phyloP scores from a whole-genome alignment of 176 grass and related monocot species.

The sorghum (Sorghum bicolor) region DNA sequence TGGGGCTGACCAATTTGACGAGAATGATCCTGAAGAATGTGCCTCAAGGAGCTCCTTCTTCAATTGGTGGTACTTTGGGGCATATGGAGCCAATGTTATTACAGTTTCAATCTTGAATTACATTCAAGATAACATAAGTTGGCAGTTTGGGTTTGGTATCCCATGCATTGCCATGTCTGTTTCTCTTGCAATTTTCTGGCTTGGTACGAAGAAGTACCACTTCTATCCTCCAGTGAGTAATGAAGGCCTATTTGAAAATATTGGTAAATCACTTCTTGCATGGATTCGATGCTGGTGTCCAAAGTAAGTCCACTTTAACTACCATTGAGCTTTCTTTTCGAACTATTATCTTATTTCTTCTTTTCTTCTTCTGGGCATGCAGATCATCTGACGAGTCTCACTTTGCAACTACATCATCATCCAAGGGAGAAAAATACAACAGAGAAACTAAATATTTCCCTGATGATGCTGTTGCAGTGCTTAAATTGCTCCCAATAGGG shows the following conservation, averaged over 20 bases:
- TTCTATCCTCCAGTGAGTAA: constrained; percentile 30
- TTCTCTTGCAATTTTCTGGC: constrained; percentile 44
- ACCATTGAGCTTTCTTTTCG: background rate
- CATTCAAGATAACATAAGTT: constrained; percentile 46
- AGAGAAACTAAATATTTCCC: constrained; percentile 21
- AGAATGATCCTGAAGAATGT: constrained; percentile 43
- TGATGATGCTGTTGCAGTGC: constrained; percentile 22
- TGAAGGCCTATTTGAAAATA: background rate
- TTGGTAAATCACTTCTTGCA: constrained; percentile 10
- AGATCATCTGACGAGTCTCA: constrained; percentile 30
- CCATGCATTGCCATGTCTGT: constrained; percentile 42
- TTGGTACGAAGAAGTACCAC: constrained; percentile 38
- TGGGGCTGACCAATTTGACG: constrained; percentile 62
- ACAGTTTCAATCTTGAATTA: constrained; percentile 48
- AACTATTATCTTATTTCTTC: constrained; percentile 1
- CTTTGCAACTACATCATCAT: background rate
- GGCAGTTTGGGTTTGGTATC: constrained; percentile 53
- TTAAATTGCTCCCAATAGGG: constrained; percentile 54
- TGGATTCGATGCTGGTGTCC: background rate
- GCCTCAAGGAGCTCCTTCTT: constrained; percentile 53
- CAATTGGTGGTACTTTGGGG: constrained; percentile 65
- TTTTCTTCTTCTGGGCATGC: background rate
- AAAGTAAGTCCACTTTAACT: background rate
- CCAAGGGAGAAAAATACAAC: constrained; percentile 10
- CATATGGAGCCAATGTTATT: constrained; percentile 20